phyloP scores from a whole-genome alignment of 2,329 filamentous ascomycete species.

The Penicillium psychrosexuale region DNA sequence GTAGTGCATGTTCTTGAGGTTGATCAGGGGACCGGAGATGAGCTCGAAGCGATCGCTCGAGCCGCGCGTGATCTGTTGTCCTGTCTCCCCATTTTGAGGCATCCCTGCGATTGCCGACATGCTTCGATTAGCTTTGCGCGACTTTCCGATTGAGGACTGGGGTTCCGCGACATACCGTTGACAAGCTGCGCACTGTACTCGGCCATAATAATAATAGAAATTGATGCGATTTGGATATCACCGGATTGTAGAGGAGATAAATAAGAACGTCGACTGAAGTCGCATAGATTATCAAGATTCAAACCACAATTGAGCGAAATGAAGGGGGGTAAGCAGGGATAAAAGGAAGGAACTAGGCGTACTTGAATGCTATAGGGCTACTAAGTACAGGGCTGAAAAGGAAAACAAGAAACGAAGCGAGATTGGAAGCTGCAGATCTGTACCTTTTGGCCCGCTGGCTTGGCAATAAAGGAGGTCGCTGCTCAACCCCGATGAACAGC shows the following conservation, averaged over 20 bases:
- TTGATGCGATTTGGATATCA: conserved; percentile 5
- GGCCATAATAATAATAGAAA: conserved; percentile 18
- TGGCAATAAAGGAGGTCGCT: conserved; percentile 4
- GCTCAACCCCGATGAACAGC: conserved; percentile 1
- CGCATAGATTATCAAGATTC: not conserved
- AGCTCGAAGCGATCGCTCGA: conserved; percentile 37
- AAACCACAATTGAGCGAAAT: not conserved
- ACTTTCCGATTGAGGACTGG: not conserved
- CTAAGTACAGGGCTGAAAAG: conserved; percentile 21
- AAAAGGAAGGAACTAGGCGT: conserved; percentile 6
- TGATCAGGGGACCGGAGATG: conserved; percentile 49
- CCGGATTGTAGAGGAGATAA: not conserved
- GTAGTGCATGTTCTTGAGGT: conserved; percentile 47
- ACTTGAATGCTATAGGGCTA: conserved; percentile 18
- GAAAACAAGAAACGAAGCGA: conserved; percentile 16
- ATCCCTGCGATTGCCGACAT: conserved; percentile 14
- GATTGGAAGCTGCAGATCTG: conserved; percentile 14
- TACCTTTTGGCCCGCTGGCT: conserved; percentile 5
- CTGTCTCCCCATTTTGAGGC: conserved; percentile 22
- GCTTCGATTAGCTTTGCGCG: conserved; percentile 2
- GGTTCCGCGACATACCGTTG: conserved; percentile 19
- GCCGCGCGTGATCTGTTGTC: conserved; percentile 8
- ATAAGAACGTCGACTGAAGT: conserved; percentile 3
- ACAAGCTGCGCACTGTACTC: conserved; percentile 11
- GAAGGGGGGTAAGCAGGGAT: not conserved